Percentiles rank a stretch among this genome's conserved stretches.
phyloP scores from a whole-genome alignment of 1,284 basidiomycete genomes.

The Calocybe gambosa region DNA sequence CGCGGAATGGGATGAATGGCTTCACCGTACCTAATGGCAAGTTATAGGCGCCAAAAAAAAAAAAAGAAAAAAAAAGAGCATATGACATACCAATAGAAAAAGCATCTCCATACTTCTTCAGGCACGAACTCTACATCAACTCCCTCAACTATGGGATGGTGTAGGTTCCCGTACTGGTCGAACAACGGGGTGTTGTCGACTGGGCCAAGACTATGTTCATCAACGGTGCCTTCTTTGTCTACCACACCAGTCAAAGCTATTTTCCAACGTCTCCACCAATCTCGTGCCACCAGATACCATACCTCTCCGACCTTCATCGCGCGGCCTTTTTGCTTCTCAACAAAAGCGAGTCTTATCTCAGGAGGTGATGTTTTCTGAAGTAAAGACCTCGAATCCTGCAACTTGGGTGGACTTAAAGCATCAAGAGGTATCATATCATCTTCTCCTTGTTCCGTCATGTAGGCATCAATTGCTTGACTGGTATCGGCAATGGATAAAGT shows the following conservation, averaged over 20 bases:
- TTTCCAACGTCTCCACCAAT: constrained; percentile 74
- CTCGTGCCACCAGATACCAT: constrained; percentile 71
- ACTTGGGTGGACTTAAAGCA: constrained; percentile 14
- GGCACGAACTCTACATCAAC: constrained; percentile 79
- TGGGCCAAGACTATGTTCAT: constrained; percentile 61
- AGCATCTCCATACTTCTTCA: constrained; percentile 62
- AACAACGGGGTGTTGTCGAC: constrained; percentile 69
- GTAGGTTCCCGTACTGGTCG: constrained; percentile 47
- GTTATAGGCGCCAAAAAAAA: too few species aligned
- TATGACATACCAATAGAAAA: constrained; percentile 58
- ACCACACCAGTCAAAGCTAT: constrained; percentile 60
- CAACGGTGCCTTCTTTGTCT: constrained; percentile 59
- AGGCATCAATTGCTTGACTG: constrained; percentile 55
- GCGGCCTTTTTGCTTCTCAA: constrained; percentile 39
- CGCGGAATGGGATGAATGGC: constrained; percentile 52
- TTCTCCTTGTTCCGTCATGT: constrained; percentile 67
- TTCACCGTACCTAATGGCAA: constrained; percentile 59
- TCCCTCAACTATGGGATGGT: constrained; percentile 49
- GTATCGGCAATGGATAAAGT: constrained; percentile 34
- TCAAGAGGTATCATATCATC: constrained; percentile 25
- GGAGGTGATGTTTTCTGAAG: constrained; percentile 28
- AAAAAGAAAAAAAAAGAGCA: constrained; percentile 5
- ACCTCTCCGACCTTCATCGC: constrained; percentile 60
- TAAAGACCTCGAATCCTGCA: constrained; percentile 19
- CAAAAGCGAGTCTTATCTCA: constrained; percentile 41